Conservation (phyloP, 768 basidiomycete species). For the Psilocybe subaeruginosa region DNA sequence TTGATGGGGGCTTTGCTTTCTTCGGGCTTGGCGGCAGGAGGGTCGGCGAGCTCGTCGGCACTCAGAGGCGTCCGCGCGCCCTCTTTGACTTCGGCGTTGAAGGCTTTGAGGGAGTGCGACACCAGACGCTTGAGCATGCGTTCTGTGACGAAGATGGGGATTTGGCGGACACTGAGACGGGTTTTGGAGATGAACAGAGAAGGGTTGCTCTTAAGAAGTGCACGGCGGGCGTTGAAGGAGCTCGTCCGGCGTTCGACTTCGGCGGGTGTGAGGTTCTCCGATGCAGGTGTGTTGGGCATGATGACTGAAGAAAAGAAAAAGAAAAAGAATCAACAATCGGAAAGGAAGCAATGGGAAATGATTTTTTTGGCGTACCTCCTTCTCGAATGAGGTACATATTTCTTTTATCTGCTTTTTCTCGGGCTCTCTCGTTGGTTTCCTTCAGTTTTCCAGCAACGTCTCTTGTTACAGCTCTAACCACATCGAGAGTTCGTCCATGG, state of each 20-base stretch:
- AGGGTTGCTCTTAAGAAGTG: conserved; percentile 88
- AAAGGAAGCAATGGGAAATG: conserved; percentile 24
- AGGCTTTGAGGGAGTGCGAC: conserved; percentile 76
- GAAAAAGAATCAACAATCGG: not conserved
- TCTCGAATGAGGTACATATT: conserved; percentile 96
- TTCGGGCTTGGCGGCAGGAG: conserved; percentile 19
- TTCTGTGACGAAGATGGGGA: conserved; percentile 90
- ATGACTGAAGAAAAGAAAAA: conserved; percentile 62
- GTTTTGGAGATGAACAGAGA: conserved; percentile 94
- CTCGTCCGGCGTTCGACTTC: conserved; percentile 86
- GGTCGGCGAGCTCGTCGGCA: conserved; percentile 69
- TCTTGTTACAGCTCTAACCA: conserved; percentile 86
- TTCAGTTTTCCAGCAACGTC: conserved; percentile 88
- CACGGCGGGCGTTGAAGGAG: conserved; percentile 84
- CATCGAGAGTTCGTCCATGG: conserved; percentile 92
- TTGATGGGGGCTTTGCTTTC: conserved; percentile 20
- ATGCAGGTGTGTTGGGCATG: conserved; percentile 83
- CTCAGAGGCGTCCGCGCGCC: conserved; percentile 63
- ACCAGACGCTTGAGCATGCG: conserved; percentile 88
- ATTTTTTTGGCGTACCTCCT: conserved; percentile 68
- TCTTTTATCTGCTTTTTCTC: conserved; percentile 92
- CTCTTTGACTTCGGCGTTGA: conserved; percentile 76
- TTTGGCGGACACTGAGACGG: conserved; percentile 90
- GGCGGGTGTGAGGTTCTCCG: conserved; percentile 64
- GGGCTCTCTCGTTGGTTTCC: conserved; percentile 82